A percentile compares a stretch with the other conserved stretches of the same genome.
Conservation (phyloP, 2,329 filamentous ascomycete genomes). For the Colletotrichum cordylinicola region DNA sequence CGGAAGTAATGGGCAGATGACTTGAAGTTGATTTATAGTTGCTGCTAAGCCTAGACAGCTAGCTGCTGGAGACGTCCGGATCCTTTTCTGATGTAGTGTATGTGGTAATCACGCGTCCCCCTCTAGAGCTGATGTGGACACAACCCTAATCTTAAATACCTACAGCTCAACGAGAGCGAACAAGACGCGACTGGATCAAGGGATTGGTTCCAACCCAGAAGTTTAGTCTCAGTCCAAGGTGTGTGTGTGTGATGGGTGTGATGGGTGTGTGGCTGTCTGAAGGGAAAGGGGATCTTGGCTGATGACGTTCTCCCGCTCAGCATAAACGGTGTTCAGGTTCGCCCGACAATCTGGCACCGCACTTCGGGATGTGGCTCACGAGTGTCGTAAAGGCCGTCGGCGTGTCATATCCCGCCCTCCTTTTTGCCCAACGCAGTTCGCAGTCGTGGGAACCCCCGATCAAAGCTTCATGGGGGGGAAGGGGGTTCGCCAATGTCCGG, state of each 20-base stretch:
- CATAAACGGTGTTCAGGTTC: background rate
- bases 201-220: background rate
- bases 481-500: background rate
- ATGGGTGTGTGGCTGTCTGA: background rate
- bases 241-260: background rate
- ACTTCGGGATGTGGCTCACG: background rate
- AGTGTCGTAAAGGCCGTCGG: background rate
- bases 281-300: background rate
- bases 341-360: background rate
- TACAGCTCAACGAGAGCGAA: background rate
- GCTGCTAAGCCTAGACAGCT: background rate
- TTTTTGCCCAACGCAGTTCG: background rate
- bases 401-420: background rate
- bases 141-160: constrained; percentile 19
- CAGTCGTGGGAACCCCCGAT: background rate
- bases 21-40: background rate
- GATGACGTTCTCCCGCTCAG: background rate
- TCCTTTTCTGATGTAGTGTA: background rate
- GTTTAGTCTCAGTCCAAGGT: background rate
- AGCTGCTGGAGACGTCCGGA: background rate
- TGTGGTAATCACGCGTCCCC: background rate
- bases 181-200: background rate
- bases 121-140: background rate
- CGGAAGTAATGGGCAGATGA: background rate
- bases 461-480: background rate